Evolutionary conservation across 192 early-diverging fungal species (phyloP), one percentile per base, ranked within the genome.

Genomic region (Podila clonocystis): DNA sequence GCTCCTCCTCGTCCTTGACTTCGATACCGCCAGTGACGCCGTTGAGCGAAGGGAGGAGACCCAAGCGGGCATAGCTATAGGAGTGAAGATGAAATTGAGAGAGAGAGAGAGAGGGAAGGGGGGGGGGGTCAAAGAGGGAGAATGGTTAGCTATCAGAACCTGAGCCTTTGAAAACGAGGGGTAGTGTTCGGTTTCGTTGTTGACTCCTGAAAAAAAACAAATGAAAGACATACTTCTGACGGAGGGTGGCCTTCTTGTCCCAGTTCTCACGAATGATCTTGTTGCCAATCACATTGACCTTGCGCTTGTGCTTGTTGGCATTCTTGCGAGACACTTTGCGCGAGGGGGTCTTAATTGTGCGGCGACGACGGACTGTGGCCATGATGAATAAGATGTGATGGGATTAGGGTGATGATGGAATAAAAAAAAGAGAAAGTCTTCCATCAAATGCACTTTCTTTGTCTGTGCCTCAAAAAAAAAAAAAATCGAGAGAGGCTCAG

Each of bases 291-390:
- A 90, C 62, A 69, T 85, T 76, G 63, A 91, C 72, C 83, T 86
- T 88, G 38, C 87, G 91, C 70, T 83, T 85, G 64, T 86, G 78
- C 75, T 90, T 91, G 62, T 94, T 91, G 9, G 91, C 90, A 9
- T 63, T 86, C 72, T 87, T 84, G 68, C 93, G 88, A 22, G 91
- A 85, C 45, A 83, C 76, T 72, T 92, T 93, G 55, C 85, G 76
- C 19, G 85, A 82, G 24, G 91, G 87, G 52, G 89, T 90, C 45
- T 88, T 89, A 58, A 79, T 86, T 80, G 90, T 91, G 82, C 88
- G 90, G 83, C 92, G 87, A 63, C 89, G 86, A 63, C 89, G 82
- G 63, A 91, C 91, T 55, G 89, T 86, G 28, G 87, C 89, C 93
- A 93, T 93, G 57, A 8, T 24, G 28, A 11, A 26, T 57, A 24